Evolutionary conservation across 2,329 filamentous ascomycete species (phyloP).

Genomic region (Exophiala aquamarina): DNA sequence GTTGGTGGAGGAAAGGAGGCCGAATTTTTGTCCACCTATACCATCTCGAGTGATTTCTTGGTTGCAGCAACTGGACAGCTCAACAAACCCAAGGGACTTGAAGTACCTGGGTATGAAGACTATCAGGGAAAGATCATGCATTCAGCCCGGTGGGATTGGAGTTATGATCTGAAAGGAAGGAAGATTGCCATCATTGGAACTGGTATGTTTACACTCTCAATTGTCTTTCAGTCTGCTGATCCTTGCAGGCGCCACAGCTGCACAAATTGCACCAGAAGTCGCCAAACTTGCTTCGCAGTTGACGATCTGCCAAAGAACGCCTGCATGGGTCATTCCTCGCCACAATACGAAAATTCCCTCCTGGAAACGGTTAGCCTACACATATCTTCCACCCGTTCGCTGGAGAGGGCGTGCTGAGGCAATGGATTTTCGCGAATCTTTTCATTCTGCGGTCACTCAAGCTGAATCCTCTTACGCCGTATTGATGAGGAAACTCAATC

Average conservation of each 20-base stretch:
- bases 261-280: constrained; percentile 59
- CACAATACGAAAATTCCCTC: constrained; percentile 47
- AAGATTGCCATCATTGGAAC: constrained; percentile 59
- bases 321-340: constrained; percentile 60
- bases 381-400: constrained; percentile 52
- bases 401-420: constrained; percentile 50
- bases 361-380: constrained; percentile 43
- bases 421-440: constrained; percentile 40
- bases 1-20: constrained; percentile 55
- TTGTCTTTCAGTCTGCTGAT: background rate
- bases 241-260: constrained; percentile 53
- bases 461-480: constrained; percentile 41
- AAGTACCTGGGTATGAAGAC: constrained; percentile 26
- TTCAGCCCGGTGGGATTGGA: constrained; percentile 45
- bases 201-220: constrained; percentile 36
- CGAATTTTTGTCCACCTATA: constrained; percentile 56
- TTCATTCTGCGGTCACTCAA: constrained; percentile 44
- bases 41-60: constrained; percentile 55
- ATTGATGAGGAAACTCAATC: constrained; percentile 38
- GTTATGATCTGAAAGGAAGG: constrained; percentile 53
- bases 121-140: constrained; percentile 34
- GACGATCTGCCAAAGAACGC: constrained; percentile 57
- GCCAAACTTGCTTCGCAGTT: constrained; percentile 50
- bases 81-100: constrained; percentile 49
- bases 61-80: constrained; percentile 60